These are phyloP conservation scores for Sarocladium oryzae DNA, from an alignment of 2,329 filamentous ascomycete genomes.

Conservation along the genomic window DNA sequence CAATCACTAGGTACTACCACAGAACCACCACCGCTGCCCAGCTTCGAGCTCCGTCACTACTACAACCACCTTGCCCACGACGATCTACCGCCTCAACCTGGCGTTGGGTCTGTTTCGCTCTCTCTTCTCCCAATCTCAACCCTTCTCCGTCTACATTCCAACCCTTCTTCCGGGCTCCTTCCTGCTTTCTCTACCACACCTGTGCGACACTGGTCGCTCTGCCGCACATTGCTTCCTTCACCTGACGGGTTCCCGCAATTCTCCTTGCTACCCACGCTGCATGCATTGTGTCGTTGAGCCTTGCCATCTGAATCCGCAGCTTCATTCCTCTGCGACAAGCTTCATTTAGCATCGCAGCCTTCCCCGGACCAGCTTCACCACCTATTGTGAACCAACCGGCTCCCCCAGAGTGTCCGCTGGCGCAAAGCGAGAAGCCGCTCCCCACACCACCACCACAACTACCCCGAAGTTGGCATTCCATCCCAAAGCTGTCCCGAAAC, in stretches of 20 bases:
- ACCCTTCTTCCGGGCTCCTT: neutral
- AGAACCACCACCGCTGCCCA: neutral
- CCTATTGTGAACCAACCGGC: neutral
- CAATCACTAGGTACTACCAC: neutral
- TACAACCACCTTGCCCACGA: neutral
- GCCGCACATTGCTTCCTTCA: neutral
- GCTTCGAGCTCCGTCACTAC: neutral
- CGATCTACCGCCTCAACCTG: neutral
- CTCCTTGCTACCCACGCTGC: neutral
- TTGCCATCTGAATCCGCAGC: neutral
- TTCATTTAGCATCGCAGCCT: neutral
- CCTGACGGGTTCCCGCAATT: neutral
- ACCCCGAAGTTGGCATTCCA: neutral
- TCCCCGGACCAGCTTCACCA: neutral
- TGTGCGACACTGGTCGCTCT: neutral
- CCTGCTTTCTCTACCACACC: neutral
- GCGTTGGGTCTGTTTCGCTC: neutral
- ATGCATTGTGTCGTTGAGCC: neutral
- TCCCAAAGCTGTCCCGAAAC: neutral
- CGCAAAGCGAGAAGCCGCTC: conserved; percentile 4
- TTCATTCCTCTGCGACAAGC: neutral
- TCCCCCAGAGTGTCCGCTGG: neutral
- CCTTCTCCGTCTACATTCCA: neutral
- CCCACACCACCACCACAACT: conserved; percentile 6
- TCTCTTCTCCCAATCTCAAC: neutral